Base-by-base conservation (phyloP, 805 yeast genomes). In the Candida tammaniensis region DNA sequence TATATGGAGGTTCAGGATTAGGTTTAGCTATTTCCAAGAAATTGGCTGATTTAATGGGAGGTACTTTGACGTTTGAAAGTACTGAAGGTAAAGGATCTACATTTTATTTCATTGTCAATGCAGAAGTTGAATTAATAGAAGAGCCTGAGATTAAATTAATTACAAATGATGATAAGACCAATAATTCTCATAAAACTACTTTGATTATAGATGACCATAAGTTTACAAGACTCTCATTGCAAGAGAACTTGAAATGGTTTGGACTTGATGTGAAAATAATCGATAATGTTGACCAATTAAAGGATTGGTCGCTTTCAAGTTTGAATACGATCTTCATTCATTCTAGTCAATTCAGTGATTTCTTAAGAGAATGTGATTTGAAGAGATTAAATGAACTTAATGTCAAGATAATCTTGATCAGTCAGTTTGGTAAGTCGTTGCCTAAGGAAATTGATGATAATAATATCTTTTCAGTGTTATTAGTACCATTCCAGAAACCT, bases 1-100 rank as follows among this genome's bases (percentile, higher is more conserved):
- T 57, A 8, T 69, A 63, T 52, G 80, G 80, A 3, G 80, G 80
- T 3, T 62, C 78, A 0, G 78, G 78, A 0, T 49, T 72, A 7
- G 78, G 78, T 0, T 51, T 72, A 24, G 72, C 76, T 1, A 72
- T 71, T 21, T 65, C 72, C 20, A 68, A 68, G 47, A 69, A 68
- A 45, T 55, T 71, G 20, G 69, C 70, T 10, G 74, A 69, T 30
- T 47, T 70, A 12, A 71, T 71, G 76, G 69, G 69, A 12, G 80
- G 79, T 1, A 52, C 55, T 4, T 56, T 74, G 17, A 55, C 64
- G 2, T 71, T 70, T 41, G 71, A 67, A 11, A 68, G 76, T 38
- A 50, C 43, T 5, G 75, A 69, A 39, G 73, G 71, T 4, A 51
- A 54, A 16, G 80, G 80, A 0, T 63, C 75, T 1, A 64, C 69